Evolutionary conservation across 2,329 filamentous ascomycete species (phyloP), one percentile per base, ranked within the genome.

Genomic region (Penicillium griseofulvum): DNA sequence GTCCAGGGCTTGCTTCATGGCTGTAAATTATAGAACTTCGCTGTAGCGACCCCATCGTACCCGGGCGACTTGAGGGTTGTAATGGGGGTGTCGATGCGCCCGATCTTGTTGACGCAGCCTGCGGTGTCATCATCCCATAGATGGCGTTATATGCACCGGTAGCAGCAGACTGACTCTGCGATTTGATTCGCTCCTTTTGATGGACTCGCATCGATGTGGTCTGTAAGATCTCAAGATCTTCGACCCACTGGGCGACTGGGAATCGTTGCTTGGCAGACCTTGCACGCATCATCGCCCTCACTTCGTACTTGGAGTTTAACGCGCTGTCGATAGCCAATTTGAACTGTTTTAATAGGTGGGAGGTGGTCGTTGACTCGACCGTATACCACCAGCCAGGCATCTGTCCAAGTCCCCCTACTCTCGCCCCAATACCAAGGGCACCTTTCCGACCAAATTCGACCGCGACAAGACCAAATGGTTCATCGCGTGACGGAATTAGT

Each of bases 311-410:
- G 1, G 83, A 86, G 50, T 76, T 80, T 51, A 88, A 68, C 1
- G 85, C 86, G 49, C 79, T 79, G n/a, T 82, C 74, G 58, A 88
- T 87, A 12, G 85, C 83, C 59, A 79, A 77, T 68, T 83, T 85
- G 75, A 88, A 87, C 66, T 88, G 86, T 43, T 83, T 80, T 51
- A 87, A 75, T 41, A 87, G 72, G 72, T 88, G 85, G 41, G 79
- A 79, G 0, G 84, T 85, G 1, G 83, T 83, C 6, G 80, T 84
- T 0, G 83, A 86, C 67, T 88, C 86, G 53, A 88, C 82, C 0
- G 85, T 87, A 68, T 83, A 88, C 85, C 85, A 88, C 81, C 85
- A 87, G 24, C 86, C 86, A 19, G 86, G 86, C 85, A 88, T 87
- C 65, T 86, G 83, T n/a, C 85, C 84, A 22, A 88, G 77, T 52